A percentile compares a stretch with the other conserved stretches of the same genome.
Evolutionary conservation across 2,329 filamentous ascomycete genomes (phyloP).

Genomic region (Aspergillus brasiliensis): DNA sequence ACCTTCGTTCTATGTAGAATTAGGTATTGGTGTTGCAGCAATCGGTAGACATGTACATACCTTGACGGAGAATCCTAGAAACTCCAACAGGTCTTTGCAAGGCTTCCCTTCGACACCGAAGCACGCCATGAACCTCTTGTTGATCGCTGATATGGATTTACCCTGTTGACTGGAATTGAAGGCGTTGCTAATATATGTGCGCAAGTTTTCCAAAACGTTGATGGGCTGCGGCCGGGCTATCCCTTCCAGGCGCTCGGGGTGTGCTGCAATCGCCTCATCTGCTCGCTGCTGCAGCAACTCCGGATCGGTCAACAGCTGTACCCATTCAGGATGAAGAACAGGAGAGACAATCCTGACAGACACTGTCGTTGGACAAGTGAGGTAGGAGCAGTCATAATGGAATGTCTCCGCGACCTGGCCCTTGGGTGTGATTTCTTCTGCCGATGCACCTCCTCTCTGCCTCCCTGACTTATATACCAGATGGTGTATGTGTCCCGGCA

Average conservation of each 20-base stretch:
- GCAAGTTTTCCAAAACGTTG: slow-evolving; percentile 59
- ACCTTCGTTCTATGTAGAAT: slow-evolving; percentile 35
- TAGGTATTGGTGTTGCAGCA: not conserved
- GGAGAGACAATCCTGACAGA: slow-evolving; percentile 57
- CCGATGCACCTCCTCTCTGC: slow-evolving; percentile 27
- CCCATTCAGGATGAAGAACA: slow-evolving; percentile 51
- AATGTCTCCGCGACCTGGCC: slow-evolving; percentile 48
- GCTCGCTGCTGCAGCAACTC: slow-evolving; percentile 56
- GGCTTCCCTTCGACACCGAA: slow-evolving; percentile 59
- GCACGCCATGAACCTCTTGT: slow-evolving; percentile 65
- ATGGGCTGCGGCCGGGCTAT: slow-evolving; percentile 54
- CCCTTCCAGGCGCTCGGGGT: slow-evolving; percentile 58
- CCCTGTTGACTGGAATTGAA: slow-evolving; percentile 53
- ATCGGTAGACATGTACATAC: slow-evolving; percentile 34
- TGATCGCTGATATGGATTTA: slow-evolving; percentile 59
- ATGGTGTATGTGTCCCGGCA: slow-evolving; percentile 63
- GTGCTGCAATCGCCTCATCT: slow-evolving; percentile 52
- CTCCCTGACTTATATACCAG: slow-evolving; percentile 50
- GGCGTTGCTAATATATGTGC: slow-evolving; percentile 63
- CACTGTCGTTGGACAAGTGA: slow-evolving; percentile 57
- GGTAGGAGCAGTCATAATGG: slow-evolving; percentile 61
- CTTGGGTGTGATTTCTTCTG: slow-evolving; percentile 29
- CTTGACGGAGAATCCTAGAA: slow-evolving; percentile 58
- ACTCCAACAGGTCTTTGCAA: slow-evolving; percentile 60
- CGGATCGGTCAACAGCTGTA: slow-evolving; percentile 57